A percentile compares a stretch with the other conserved stretches of the same genome.
phyloP scores from a whole-genome alignment of 768 basidiomycete genomes.

The Galerina sulciceps region DNA sequence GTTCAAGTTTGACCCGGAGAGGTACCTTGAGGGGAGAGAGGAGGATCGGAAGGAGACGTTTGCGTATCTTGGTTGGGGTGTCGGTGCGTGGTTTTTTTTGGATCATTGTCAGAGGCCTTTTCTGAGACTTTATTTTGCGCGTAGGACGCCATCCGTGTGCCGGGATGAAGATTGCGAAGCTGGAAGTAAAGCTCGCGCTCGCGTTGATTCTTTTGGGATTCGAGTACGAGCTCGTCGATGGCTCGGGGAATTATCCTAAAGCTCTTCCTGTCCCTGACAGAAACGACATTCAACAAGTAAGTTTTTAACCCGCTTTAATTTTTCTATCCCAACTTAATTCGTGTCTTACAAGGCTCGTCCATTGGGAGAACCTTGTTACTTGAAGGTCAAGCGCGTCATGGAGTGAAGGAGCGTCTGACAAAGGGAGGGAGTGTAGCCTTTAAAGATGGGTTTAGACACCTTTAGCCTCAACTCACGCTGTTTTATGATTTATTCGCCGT shows the following conservation, averaged over 20 bases:
- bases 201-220: slow-evolving; percentile 36
- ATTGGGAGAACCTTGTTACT: slow-evolving; percentile 8
- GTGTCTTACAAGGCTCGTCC: slow-evolving; percentile 3
- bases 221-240: slow-evolving; percentile 39
- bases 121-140: neutral
- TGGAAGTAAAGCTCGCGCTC: slow-evolving; percentile 41
- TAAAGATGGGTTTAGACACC: too few relatives aligned
- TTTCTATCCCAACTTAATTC: neutral
- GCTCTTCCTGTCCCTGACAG: slow-evolving; percentile 31
- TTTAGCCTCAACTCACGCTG: neutral
- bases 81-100: slow-evolving; percentile 8
- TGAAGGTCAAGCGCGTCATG: neutral
- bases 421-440: too few relatives aligned
- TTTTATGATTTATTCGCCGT: neutral
- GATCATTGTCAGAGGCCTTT: neutral
- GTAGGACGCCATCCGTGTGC: slow-evolving; percentile 37
- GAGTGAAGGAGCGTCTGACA: neutral
- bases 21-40: slow-evolving; percentile 33
- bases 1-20: slow-evolving; percentile 36
- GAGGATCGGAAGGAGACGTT: slow-evolving; percentile 25
- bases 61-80: slow-evolving; percentile 22
- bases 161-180: slow-evolving; percentile 43
- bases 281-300: slow-evolving; percentile 32
- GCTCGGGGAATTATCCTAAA: slow-evolving; percentile 27
- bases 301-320: neutral